Evolutionary conservation across 345 rosid genomes (phyloP).

Genomic region (Kernera saxatilis): DNA sequence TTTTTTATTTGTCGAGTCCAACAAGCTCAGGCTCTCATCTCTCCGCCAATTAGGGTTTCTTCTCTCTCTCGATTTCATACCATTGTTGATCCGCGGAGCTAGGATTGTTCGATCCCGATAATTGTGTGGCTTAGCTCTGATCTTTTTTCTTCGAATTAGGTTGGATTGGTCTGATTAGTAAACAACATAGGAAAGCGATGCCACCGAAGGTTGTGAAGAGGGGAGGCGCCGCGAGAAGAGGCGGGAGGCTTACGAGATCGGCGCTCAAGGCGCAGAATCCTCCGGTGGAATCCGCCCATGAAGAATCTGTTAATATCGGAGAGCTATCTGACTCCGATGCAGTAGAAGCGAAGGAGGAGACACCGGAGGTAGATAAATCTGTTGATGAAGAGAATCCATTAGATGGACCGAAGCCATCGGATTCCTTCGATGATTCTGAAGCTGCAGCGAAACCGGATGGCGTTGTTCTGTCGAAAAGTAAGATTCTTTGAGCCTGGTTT

Average conservation of each 20-base stretch:
- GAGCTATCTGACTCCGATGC: conserved; percentile 30
- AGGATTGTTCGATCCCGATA: conserved; percentile 6
- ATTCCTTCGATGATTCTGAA: conserved; percentile 16
- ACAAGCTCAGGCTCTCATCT: not conserved
- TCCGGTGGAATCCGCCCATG: conserved; percentile 30
- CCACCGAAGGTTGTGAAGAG: conserved; percentile 74
- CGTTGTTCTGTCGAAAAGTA: conserved; percentile 36
- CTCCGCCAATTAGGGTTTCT: conserved; percentile 27
- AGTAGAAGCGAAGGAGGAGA: conserved; percentile 27
- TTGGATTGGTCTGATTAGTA: not conserved
- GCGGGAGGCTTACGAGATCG: conserved; percentile 42
- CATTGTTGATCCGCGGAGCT: conserved; percentile 18
- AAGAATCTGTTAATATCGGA: conserved; percentile 33
- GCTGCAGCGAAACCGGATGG: conserved; percentile 25
- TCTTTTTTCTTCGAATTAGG: not conserved
- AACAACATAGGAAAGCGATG: conserved; percentile 32
- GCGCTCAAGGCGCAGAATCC: conserved; percentile 45
- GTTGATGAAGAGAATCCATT: conserved; percentile 26
- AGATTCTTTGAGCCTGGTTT: conserved; percentile 21
- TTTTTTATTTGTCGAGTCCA: not conserved
- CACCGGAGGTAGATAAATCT: conserved; percentile 13
- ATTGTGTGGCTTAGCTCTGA: not conserved
- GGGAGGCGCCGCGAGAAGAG: conserved; percentile 61
- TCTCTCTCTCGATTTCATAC: conserved; percentile 11
- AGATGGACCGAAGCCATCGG: conserved; percentile 1